Evolutionary conservation across 2,329 filamentous ascomycete genomes (phyloP).

Genomic region (Bipolaris bicolor): DNA sequence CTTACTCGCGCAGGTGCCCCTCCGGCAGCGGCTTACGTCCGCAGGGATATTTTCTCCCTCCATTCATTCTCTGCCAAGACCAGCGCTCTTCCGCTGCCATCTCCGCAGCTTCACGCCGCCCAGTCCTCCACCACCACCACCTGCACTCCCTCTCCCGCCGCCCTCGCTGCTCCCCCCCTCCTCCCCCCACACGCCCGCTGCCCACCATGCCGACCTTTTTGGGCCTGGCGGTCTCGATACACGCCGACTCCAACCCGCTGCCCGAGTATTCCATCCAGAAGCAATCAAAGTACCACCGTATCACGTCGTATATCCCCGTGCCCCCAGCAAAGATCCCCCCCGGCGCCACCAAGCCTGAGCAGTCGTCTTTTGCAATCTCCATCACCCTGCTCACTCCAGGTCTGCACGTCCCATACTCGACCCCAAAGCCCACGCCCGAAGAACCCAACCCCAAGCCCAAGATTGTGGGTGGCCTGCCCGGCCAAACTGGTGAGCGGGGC

Average conservation of each 20-base stretch:
- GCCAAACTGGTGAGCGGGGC: conserved; percentile 57
- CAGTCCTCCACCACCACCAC: background rate
- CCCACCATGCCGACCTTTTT: conserved; percentile 85
- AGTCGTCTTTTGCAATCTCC: conserved; percentile 96
- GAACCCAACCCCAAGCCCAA: conserved; percentile 84
- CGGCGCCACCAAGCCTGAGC: conserved; percentile 77
- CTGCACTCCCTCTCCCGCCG: too few species aligned
- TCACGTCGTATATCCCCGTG: conserved; percentile 96
- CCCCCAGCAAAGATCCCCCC: conserved; percentile 79
- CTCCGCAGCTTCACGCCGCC: conserved; percentile 15
- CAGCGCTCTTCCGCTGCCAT: conserved; percentile 17
- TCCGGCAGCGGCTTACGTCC: conserved; percentile 13
- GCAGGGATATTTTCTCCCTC: conserved; percentile 15
- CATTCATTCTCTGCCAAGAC: conserved; percentile 27
- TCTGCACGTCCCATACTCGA: conserved; percentile 89
- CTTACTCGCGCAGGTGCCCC: conserved; percentile 20
- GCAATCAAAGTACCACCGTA: conserved; percentile 86
- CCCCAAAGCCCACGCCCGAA: conserved; percentile 76
- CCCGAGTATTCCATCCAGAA: conserved; percentile 94
- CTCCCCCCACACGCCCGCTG: conserved; percentile 12
- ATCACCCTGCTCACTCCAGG: conserved; percentile 92
- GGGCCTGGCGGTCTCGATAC: conserved; percentile 97
- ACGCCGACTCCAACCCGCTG: conserved; percentile 79
- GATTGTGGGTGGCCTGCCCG: conserved; percentile 74
- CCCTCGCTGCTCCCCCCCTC: background rate